Base-by-base conservation (phyloP, 2,329 filamentous ascomycete genomes). In the Paecilomyces niveus region DNA sequence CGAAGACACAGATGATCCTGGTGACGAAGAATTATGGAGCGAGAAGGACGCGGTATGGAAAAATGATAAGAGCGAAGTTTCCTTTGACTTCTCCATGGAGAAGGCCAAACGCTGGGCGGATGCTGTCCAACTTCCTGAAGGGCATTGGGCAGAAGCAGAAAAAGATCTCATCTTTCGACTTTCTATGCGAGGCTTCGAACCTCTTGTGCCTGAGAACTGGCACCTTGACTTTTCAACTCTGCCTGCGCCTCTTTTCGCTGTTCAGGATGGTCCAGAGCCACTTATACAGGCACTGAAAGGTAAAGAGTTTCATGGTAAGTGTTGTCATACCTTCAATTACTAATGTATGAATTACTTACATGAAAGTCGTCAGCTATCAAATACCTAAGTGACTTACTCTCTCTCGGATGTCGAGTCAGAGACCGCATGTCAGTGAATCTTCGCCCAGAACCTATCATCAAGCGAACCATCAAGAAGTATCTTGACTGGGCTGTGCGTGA, bases 111-210 rank as follows among this genome's bases (percentile, higher is more conserved):
- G 72, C 31, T 66, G 72, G 65, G 70, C 68, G n/a, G 66, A 68
- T n/a, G 69, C 72, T 1, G 63, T 74, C 24, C 66, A 71, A 53
- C 67, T 82, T 4, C 75, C 76, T 2, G 64, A 68, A 10, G 72
- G 73, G 26, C 76, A 78, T 52, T 85, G 80, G 80, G 73, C 76
- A 3, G 72, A 78, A 26, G 78, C 80, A 56, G 81, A 84, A 57
- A 77, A 80, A 49, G 76, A 78, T 33, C 70, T 85, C 2, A 81
- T 81, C 62, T 77, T 80, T 58, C 80, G 80, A 58, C 76, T 85
- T 31, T 76, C 76, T 5, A 77, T 80, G 71, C 81, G 83, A 50
- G 83, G 83, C 15, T 80, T 79, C 56, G 83, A 85, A 69, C 80
- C 83, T 9, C 68, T 85, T 1, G 66, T 86, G 11, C 81, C 82